Conservation (phyloP, 2,329 filamentous ascomycete species). For the Claviceps spartinae region DNA sequence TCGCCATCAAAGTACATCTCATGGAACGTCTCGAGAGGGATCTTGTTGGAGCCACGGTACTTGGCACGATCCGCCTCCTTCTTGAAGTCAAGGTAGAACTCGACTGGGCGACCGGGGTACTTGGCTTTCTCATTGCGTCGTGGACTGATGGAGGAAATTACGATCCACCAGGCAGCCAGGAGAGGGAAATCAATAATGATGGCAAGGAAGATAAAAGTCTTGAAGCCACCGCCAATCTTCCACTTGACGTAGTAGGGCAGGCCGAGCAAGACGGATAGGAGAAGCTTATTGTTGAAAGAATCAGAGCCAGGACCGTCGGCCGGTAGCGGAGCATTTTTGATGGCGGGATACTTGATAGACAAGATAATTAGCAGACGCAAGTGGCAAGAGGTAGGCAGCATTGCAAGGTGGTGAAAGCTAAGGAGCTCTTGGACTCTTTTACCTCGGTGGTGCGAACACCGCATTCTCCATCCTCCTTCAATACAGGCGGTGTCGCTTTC, state of each 20-base stretch:
- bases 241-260: constrained; percentile 72
- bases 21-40: constrained; percentile 86
- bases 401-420: too few relatives aligned
- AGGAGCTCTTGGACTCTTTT: constrained; percentile 19
- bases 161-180: constrained; percentile 69
- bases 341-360: constrained; percentile 38
- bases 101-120: constrained; percentile 73
- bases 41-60: constrained; percentile 67
- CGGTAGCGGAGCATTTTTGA: constrained; percentile 88
- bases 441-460: constrained; percentile 29
- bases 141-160: constrained; percentile 66
- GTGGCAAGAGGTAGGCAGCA: neutral
- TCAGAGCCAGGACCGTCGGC: constrained; percentile 77
- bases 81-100: constrained; percentile 83
- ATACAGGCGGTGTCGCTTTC: constrained; percentile 36
- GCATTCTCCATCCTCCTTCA: constrained; percentile 52
- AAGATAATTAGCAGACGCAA: neutral
- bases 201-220: constrained; percentile 75
- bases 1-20: constrained; percentile 96
- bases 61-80: constrained; percentile 44
- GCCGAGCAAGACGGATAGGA: constrained; percentile 54
- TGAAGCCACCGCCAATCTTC: constrained; percentile 78
- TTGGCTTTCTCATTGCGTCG: constrained; percentile 88
- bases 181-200: constrained; percentile 68
- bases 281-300: constrained; percentile 71